Percentiles rank a stretch among this genome's conserved stretches.
These are phyloP conservation scores for Leucocoprinus birnbaumii DNA, from an alignment of 768 basidiomycete species.

Conservation along the genomic window DNA sequence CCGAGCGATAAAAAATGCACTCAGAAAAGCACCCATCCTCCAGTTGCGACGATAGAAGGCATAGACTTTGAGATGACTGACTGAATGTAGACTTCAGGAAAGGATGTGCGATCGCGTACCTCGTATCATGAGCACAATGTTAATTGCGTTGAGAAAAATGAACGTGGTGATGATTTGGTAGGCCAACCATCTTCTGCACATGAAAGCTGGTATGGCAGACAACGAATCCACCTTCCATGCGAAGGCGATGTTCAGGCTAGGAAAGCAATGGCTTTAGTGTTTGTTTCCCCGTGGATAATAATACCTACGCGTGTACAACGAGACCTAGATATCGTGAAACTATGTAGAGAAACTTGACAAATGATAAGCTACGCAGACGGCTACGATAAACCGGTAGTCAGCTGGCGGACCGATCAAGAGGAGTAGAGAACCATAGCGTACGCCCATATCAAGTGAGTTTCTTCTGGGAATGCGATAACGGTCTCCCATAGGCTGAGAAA, in stretches of 20 bases:
- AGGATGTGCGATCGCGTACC: background rate
- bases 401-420: background rate
- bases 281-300: background rate
- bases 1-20: background rate
- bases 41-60: background rate
- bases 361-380: slow-evolving; percentile 11
- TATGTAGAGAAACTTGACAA: slow-evolving; percentile 18
- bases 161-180: slow-evolving; percentile 16
- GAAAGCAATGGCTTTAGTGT: background rate
- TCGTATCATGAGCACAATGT: slow-evolving; percentile 1
- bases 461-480: no score
- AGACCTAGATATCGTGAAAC: slow-evolving; percentile 19
- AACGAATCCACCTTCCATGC: slow-evolving; percentile 7
- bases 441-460: no score
- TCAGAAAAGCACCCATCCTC: background rate
- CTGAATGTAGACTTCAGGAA: background rate
- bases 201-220: slow-evolving; percentile 12
- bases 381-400: slow-evolving; percentile 5
- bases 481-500: no score
- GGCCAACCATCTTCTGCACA: slow-evolving; percentile 14
- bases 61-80: background rate
- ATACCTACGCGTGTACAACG: slow-evolving; percentile 15
- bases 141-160: slow-evolving; percentile 10
- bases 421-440: no score
- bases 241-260: slow-evolving; percentile 13